Conservation (phyloP, 2,329 filamentous ascomycete species). For the Monosporascus sp. region DNA sequence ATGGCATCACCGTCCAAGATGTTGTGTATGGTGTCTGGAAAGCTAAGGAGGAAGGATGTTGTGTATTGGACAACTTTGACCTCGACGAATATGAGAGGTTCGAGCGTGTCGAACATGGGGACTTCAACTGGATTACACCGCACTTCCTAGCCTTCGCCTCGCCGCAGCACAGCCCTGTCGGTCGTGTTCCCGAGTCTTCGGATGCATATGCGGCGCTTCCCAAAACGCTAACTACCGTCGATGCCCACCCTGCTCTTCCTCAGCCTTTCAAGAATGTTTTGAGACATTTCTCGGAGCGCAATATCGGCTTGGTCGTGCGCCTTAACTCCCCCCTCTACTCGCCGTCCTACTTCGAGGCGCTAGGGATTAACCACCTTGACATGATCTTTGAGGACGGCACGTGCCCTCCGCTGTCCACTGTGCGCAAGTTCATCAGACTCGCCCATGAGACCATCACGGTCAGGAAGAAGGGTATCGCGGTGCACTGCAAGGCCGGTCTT, state of each 20-base stretch:
- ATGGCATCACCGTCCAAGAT: slow-evolving; percentile 91
- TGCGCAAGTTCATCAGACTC: slow-evolving; percentile 89
- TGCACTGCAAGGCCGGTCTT: slow-evolving; percentile 97
- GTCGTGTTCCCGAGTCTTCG: slow-evolving; percentile 65
- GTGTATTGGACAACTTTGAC: slow-evolving; percentile 88
- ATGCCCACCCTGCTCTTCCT: slow-evolving; percentile 65
- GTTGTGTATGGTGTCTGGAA: slow-evolving; percentile 98
- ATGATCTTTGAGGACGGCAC: slow-evolving; percentile 99
- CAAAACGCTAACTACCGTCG: slow-evolving; percentile 66
- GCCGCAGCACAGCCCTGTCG: slow-evolving; percentile 74
- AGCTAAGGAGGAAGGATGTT: slow-evolving; percentile 91
- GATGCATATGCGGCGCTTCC: slow-evolving; percentile 71
- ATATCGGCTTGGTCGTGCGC: slow-evolving; percentile 89
- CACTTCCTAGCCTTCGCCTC: slow-evolving; percentile 95
- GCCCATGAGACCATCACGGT: slow-evolving; percentile 91
- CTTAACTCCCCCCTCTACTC: slow-evolving; percentile 96
- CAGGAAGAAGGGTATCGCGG: slow-evolving; percentile 87
- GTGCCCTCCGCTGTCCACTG: slow-evolving; percentile 81
- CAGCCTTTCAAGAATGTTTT: slow-evolving; percentile 94
- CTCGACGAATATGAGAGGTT: slow-evolving; percentile 95
- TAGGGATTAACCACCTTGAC: slow-evolving; percentile 92
- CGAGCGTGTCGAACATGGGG: slow-evolving; percentile 93
- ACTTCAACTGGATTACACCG: slow-evolving; percentile 99
- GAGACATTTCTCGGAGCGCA: slow-evolving; percentile 77
- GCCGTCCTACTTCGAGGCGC: slow-evolving; percentile 90